phyloP scores from a whole-genome alignment of 768 basidiomycete species.

The Dictyophora rubrovolvata region DNA sequence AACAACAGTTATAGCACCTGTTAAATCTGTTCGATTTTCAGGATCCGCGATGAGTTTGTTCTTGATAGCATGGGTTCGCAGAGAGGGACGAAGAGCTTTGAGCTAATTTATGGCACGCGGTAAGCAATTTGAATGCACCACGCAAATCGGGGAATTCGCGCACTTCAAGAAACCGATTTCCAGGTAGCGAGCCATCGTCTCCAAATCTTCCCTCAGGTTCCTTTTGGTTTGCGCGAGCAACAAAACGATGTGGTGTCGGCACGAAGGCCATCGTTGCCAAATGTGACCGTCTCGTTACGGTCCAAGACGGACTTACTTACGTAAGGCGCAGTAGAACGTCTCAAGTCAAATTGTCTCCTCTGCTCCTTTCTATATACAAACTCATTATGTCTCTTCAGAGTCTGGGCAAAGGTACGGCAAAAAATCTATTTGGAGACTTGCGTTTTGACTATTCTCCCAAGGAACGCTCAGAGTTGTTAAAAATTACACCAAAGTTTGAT shows the following conservation, averaged over 20 bases:
- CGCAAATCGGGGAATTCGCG: not conserved
- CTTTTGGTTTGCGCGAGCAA: not conserved
- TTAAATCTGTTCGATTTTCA: slow-evolving; percentile 6
- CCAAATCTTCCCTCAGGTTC: slow-evolving; percentile 4
- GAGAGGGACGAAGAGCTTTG: slow-evolving; percentile 7
- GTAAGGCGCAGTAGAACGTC: slow-evolving; percentile 3
- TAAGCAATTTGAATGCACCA: not conserved
- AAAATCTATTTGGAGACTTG: not conserved
- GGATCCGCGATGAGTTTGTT: slow-evolving; percentile 8
- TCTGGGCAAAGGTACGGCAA: slow-evolving; percentile 51
- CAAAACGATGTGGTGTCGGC: not conserved
- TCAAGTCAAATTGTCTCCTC: not conserved
- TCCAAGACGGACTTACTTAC: not conserved
- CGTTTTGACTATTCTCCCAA: not conserved
- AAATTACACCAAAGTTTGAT: slow-evolving; percentile 81
- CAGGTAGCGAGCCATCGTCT: not conserved
- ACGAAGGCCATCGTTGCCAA: not conserved
- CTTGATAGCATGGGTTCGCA: slow-evolving; percentile 3
- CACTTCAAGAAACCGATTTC: slow-evolving; percentile 7
- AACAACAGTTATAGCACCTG: slow-evolving; percentile 71
- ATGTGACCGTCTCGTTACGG: not conserved
- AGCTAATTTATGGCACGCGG: slow-evolving; percentile 1
- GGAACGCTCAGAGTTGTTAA: slow-evolving; percentile 78
- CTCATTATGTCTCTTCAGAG: slow-evolving; percentile 47
- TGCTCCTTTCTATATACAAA: not conserved